phyloP scores from a whole-genome alignment of 257 asterid genomes.

The Perilla frutescens region DNA sequence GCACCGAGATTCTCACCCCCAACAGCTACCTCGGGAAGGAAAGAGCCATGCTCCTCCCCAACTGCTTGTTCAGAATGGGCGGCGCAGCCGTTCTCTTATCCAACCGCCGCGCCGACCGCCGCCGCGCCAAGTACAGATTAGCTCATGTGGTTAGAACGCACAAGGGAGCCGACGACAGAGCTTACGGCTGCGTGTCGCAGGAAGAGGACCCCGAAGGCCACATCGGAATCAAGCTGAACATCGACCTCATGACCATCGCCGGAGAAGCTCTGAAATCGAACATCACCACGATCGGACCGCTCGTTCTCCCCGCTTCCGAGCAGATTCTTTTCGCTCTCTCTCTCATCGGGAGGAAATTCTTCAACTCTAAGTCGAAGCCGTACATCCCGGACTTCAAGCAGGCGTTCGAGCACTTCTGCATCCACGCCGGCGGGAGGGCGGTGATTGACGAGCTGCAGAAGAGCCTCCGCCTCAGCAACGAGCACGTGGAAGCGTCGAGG shows the following conservation, averaged over 20 bases:
- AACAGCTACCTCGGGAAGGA: constrained; percentile 47
- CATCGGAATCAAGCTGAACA: constrained; percentile 57
- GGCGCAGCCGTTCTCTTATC: constrained; percentile 54
- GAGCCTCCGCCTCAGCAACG: constrained; percentile 50
- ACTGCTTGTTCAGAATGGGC: constrained; percentile 50
- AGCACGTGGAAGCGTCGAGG: constrained; percentile 74
- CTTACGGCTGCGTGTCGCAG: constrained; percentile 57
- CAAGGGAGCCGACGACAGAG: constrained; percentile 52
- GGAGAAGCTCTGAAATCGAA: constrained; percentile 69
- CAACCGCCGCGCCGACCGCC: constrained; percentile 46
- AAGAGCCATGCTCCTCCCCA: constrained; percentile 53
- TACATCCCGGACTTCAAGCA: constrained; percentile 63
- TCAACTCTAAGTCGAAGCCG: constrained; percentile 43
- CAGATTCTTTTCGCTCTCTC: constrained; percentile 50
- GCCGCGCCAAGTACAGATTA: constrained; percentile 55
- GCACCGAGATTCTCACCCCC: constrained; percentile 53
- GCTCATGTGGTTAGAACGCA: constrained; percentile 61
- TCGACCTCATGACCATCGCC: constrained; percentile 62
- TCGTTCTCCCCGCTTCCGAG: constrained; percentile 66
- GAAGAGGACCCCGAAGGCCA: constrained; percentile 63
- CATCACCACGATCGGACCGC: constrained; percentile 67
- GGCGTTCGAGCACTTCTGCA: constrained; percentile 75
- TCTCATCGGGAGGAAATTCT: constrained; percentile 45
- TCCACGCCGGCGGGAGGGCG: constrained; percentile 78
- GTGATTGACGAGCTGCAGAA: constrained; percentile 74